Evolutionary conservation across 352 stramenopile genomes (phyloP).

Genomic region (Phytopythium delawarense): DNA sequence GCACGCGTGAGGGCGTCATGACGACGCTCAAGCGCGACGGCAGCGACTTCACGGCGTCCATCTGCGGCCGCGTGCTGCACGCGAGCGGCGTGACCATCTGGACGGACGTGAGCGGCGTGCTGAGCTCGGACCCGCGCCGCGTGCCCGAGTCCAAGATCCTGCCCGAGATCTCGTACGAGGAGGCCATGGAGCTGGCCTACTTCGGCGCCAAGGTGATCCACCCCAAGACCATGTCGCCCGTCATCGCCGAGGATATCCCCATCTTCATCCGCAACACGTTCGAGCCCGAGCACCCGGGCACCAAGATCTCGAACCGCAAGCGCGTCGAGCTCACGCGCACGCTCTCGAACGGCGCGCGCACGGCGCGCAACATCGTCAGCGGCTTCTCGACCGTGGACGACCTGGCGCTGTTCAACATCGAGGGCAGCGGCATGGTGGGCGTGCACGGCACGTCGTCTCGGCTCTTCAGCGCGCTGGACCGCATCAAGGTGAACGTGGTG

Average conservation of each 20-base stretch:
- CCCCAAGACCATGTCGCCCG: conserved; percentile 95
- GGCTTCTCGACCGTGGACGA: conserved; percentile 93
- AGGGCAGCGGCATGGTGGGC: conserved; percentile 94
- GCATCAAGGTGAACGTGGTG: conserved; percentile 91
- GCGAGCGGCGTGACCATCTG: conserved; percentile 94
- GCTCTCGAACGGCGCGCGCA: conserved; percentile 53
- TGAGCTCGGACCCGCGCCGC: conserved; percentile 92
- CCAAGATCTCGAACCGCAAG: conserved; percentile 68
- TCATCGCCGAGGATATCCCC: conserved; percentile 89
- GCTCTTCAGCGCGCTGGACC: conserved; percentile 91
- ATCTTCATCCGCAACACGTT: conserved; percentile 98
- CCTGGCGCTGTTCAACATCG: conserved; percentile 94
- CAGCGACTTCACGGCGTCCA: conserved; percentile 96
- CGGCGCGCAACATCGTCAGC: conserved; percentile 72
- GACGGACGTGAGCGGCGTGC: conserved; percentile 96
- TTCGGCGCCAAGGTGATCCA: conserved; percentile 98
- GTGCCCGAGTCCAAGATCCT: conserved; percentile 92
- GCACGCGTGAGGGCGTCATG: conserved; percentile 92
- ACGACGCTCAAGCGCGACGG: conserved; percentile 96
- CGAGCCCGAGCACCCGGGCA: conserved; percentile 78
- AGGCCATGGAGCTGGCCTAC: conserved; percentile 98
- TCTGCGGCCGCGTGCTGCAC: conserved; percentile 92
- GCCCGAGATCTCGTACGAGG: conserved; percentile 93
- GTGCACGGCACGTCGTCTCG: conserved; percentile 91
- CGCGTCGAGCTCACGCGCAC: conserved; percentile 55